Conservation (phyloP, 1,284 basidiomycete genomes). For the Austroboletus niveus region DNA sequence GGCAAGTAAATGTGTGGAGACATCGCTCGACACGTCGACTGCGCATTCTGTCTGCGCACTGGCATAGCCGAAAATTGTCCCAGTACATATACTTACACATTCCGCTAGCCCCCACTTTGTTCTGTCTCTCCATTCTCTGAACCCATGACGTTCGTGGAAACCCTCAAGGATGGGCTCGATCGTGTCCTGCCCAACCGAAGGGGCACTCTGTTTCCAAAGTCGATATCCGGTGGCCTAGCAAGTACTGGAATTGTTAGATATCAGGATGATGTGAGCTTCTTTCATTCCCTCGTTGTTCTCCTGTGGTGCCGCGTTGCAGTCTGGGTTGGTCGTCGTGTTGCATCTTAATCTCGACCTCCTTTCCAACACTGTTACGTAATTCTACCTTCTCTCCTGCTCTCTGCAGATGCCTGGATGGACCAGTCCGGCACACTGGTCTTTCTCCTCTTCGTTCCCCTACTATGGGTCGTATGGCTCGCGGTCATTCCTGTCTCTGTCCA, state of each 20-base stretch:
- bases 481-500: slow-evolving; percentile 36
- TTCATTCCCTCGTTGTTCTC: slow-evolving; percentile 1
- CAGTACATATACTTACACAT: slow-evolving; percentile 3
- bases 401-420: slow-evolving; percentile 39
- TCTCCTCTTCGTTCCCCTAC: slow-evolving; percentile 58
- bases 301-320: slow-evolving; percentile 15
- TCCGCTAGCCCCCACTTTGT: not conserved
- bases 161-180: slow-evolving; percentile 30
- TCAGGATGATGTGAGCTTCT: slow-evolving; percentile 63
- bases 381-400: slow-evolving; percentile 39
- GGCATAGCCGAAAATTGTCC: slow-evolving; percentile 7
- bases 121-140: not conserved
- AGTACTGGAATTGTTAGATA: slow-evolving; percentile 58
- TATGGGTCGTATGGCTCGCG: slow-evolving; percentile 68
- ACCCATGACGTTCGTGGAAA: slow-evolving; percentile 23
- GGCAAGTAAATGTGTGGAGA: not conserved
- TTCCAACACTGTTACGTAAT: slow-evolving; percentile 52
- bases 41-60: slow-evolving; percentile 14
- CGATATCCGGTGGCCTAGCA: slow-evolving; percentile 51
- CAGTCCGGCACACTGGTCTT: slow-evolving; percentile 51
- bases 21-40: slow-evolving; percentile 7
- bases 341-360: slow-evolving; percentile 23
- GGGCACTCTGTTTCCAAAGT: slow-evolving; percentile 23
- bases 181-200: slow-evolving; percentile 27
- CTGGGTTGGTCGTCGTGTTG: slow-evolving; percentile 7